phyloP scores from a whole-genome alignment of 495 filamentous ascomycete genomes.

The Filosporella fistucella region DNA sequence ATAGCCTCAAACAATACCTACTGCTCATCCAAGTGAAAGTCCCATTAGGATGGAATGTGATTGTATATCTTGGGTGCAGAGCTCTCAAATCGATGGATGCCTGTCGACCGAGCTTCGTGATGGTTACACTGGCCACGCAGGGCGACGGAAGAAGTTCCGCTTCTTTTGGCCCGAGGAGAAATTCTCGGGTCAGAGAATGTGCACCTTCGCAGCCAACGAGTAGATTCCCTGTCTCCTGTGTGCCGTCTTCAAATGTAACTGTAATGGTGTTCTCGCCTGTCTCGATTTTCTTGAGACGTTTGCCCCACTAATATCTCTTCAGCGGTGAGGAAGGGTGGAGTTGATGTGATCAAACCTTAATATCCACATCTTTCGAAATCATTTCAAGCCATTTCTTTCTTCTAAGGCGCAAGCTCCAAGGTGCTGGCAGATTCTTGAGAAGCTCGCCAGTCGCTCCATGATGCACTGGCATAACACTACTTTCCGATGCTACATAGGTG shows the following conservation, averaged over 20 bases:
- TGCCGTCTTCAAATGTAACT: conserved; percentile 36
- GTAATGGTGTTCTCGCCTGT: conserved; percentile 24
- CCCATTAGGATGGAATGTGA: conserved; percentile 25
- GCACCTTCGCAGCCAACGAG: conserved; percentile 41
- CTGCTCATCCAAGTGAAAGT: conserved; percentile 23
- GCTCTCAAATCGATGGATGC: conserved; percentile 21
- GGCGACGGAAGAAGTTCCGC: conserved; percentile 20
- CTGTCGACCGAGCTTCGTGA: conserved; percentile 17
- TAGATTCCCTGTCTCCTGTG: conserved; percentile 26
- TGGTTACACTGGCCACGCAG: conserved; percentile 9
- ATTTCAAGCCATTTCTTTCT: conserved; percentile 36
- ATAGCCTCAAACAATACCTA: conserved; percentile 2
- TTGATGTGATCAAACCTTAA: conserved; percentile 37
- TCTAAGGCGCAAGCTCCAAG: conserved; percentile 36
- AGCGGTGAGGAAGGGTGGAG: no score
- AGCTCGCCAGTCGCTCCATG: conserved; percentile 38
- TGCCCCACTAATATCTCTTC: no score
- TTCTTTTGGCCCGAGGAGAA: conserved; percentile 28
- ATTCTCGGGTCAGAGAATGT: conserved; percentile 32
- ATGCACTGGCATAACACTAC: conserved; percentile 32
- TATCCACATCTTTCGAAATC: conserved; percentile 34
- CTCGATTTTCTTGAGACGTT: conserved; percentile 20
- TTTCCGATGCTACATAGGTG: conserved; percentile 22
- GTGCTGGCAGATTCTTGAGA: conserved; percentile 29
- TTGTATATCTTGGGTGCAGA: conserved; percentile 26